Base-by-base conservation (phyloP, 805 yeast genomes). In the Monosporozyma unispora region DNA sequence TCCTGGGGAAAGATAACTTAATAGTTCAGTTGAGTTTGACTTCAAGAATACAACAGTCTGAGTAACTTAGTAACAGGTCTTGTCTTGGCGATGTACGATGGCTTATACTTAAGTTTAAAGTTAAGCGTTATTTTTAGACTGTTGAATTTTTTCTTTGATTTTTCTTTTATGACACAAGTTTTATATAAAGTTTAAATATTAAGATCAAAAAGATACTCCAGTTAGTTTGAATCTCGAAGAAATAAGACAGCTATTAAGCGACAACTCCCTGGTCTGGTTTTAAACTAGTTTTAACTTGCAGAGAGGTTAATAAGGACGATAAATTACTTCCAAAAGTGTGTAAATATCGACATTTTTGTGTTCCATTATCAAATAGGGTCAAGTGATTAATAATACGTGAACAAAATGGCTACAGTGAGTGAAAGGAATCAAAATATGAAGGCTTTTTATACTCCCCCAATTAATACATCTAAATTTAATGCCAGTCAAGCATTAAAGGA, bases 401-500 rank as follows among this genome's bases (percentile, higher is more conserved):
- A 35, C 10, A 35, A 18, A 16, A 35, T 39, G 42, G 9, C 5
- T 4, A 21, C 27, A 21, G 11, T 39, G 11, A 10, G 28, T 21
- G 42, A 39, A 21, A 39, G 21, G 14, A 19, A 39, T 8, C 19
- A 41, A 27, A 49, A 25, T 16, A 54, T 49, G 51, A 54, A 52
- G 21, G 52, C 49, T 45, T 55, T 64, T 25, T 55, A 53, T 49
- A 66, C 70, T 2, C 68, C 68, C 21, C 70, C 70, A 1, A 62
- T 63, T 22, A 53, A 57, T 9, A 61, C 59, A 21, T 42, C 60
- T 2, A 57, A 54, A 39, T 64, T 55, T 50, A 66, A 65, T 48
- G 43, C 55, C 7, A 44, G 56, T 10, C 58, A 60, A 29, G 53
- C 68, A 1, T 56, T 62, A 16, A 51, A 47, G 49, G 67, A 60